These are phyloP conservation scores for Erysimum cheiranthoides DNA, from an alignment of 345 rosid genomes.

Conservation along the genomic window DNA sequence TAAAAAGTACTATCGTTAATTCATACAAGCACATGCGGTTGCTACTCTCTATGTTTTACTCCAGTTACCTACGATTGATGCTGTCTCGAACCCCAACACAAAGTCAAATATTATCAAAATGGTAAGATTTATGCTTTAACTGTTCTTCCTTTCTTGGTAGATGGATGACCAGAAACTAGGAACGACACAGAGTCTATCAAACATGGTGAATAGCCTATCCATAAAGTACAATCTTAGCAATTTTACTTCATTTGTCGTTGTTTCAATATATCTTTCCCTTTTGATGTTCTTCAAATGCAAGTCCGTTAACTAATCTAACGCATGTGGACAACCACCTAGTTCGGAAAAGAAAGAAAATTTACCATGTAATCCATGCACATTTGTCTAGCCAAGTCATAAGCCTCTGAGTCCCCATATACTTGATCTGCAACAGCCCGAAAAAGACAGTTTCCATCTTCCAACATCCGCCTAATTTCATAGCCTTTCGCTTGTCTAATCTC, in stretches of 20 bases:
- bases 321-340: constrained; percentile 14
- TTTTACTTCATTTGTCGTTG: background rate
- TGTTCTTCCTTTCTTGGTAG: background rate
- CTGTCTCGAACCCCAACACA: background rate
- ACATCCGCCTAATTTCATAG: constrained; percentile 86
- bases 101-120: constrained; percentile 13
- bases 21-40: background rate
- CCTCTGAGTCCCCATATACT: constrained; percentile 95
- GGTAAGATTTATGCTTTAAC: background rate
- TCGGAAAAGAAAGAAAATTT: constrained; percentile 26
- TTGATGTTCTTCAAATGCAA: background rate
- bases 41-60: constrained; percentile 9
- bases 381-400: constrained; percentile 74
- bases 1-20: background rate
- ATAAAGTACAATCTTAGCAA: background rate
- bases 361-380: constrained; percentile 99
- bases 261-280: background rate
- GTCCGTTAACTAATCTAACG: constrained; percentile 8
- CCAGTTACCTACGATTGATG: background rate
- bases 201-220: constrained; percentile 1
- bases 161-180: constrained; percentile 23
- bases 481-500: constrained; percentile 81
- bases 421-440: constrained; percentile 99
- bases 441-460: constrained; percentile 99
- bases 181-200: background rate